These are phyloP conservation scores for Blastocystis sp. DNA, from an alignment of 352 stramenopile species.

Conservation along the genomic window DNA sequence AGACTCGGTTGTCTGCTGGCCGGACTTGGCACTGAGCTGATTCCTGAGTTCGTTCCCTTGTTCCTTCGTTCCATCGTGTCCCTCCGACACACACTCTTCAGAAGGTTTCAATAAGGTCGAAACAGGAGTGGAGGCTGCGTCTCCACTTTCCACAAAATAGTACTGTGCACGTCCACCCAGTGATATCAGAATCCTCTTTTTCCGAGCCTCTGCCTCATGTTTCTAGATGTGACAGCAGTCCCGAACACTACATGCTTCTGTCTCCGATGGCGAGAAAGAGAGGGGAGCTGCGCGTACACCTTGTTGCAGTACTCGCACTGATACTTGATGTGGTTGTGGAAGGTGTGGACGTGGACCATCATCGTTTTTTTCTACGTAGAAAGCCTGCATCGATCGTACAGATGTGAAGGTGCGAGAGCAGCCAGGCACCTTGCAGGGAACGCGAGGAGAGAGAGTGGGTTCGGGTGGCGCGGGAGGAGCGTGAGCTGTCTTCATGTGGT, in stretches of 20 bases:
- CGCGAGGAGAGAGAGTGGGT: not conserved
- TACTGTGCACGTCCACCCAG: not conserved
- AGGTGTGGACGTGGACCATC: not conserved
- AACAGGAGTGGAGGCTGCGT: not conserved
- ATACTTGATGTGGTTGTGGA: conserved; percentile 35
- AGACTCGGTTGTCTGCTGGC: no score
- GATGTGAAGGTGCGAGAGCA: conserved; percentile 4
- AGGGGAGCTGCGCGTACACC: conserved; percentile 3
- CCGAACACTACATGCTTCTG: not conserved
- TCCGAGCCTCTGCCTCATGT: not conserved
- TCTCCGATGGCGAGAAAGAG: not conserved
- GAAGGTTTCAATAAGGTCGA: no score
- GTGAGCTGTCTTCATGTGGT: conserved; percentile 34
- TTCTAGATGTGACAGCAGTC: not conserved
- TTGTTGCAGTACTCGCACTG: conserved; percentile 4
- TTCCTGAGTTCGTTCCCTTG: no score
- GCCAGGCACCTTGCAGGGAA: not conserved
- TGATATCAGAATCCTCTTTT: not conserved
- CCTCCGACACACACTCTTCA: no score
- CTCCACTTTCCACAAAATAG: not conserved
- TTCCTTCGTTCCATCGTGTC: no score
- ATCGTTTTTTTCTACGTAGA: not conserved
- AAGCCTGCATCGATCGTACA: not conserved
- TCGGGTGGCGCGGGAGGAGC: not conserved
- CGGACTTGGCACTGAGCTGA: no score